Evolutionary conservation across 768 basidiomycete genomes (phyloP), one percentile per base, ranked within the genome.

Genomic region (Tylopilus sp.): DNA sequence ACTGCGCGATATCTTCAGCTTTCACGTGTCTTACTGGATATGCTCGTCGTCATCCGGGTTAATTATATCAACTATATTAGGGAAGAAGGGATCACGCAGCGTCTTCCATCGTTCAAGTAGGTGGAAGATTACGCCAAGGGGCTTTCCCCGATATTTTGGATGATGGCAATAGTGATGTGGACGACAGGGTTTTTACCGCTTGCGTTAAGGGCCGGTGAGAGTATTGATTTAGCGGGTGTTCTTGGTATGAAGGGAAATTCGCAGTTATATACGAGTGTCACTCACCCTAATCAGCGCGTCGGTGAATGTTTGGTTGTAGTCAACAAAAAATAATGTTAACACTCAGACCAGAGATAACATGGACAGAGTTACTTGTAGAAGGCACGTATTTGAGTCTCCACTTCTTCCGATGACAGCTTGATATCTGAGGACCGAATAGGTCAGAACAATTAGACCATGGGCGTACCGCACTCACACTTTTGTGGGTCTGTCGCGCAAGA

Each of bases 361-460:
- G n/a, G n/a, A n/a, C n/a, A 26, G 2, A 31, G 2, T 60, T 49
- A 71, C 53, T 63, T 68, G 68, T 85, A 91, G 49, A 89, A 82
- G 29, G 74, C 77, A 59, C 82, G 78, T 52, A 90, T 80, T 59
- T 86, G 82, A 8, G 72, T 67, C 61, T 91, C 89, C 21, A 92
- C 87, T 44, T 85, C 85, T 26, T 90, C 87, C 1, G 84, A 72
- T 0, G 86, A 80, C 69, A 85, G 71, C 66, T 89, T 92, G 73
- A 92, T 90, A 71, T 92, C 89, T 91, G 58, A 33, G 57, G 31
- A 55, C 14, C 33, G n/a, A 49, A 41, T 16, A 43, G 14, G 55
- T 69, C 42, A 64, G 46, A 42, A 36, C 37, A 26, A 11, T 13
- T 31, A 22, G 45, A 21, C 55, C 30, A 43, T 13, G 41, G 21